A percentile compares a stretch with the other conserved stretches of the same genome.
phyloP scores from a whole-genome alignment of 2,329 filamentous ascomycete genomes.

The Diaporthe aspalathi region DNA sequence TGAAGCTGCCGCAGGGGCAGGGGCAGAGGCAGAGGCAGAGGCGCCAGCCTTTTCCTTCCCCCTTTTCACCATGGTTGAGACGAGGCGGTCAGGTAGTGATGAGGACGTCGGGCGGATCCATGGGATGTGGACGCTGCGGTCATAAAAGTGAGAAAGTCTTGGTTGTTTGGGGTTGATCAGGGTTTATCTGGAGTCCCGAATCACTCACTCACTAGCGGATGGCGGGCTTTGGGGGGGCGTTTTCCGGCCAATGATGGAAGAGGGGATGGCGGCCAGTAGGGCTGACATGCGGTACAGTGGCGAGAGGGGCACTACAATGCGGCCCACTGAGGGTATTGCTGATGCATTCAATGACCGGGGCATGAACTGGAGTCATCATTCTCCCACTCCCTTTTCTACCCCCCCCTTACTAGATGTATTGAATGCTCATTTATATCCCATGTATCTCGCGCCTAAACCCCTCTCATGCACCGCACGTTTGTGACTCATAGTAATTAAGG shows the following conservation, averaged over 20 bases:
- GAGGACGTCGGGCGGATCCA: background rate
- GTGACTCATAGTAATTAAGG: too few species aligned
- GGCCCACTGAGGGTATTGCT: background rate
- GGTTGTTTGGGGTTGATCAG: conserved; percentile 1
- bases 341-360: too few species aligned
- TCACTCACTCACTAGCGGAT: background rate
- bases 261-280: background rate
- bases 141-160: background rate
- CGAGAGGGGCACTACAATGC: background rate
- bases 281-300: background rate
- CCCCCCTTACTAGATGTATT: too few species aligned
- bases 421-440: too few species aligned
- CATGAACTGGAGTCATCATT: background rate
- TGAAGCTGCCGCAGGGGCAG: conserved; percentile 44
- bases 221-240: conserved; percentile 6
- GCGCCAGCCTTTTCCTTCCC: conserved; percentile 62
- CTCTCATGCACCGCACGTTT: too few species aligned
- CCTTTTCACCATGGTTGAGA: conserved; percentile 61
- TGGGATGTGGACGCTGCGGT: background rate
- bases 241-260: conserved; percentile 2
- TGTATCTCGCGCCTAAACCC: background rate
- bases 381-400: background rate
- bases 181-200: background rate
- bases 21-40: conserved; percentile 49
- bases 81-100: background rate